These are phyloP conservation scores for Apiospora rasikravindrae DNA, from an alignment of 2,329 filamentous ascomycete genomes.

Conservation along the genomic window DNA sequence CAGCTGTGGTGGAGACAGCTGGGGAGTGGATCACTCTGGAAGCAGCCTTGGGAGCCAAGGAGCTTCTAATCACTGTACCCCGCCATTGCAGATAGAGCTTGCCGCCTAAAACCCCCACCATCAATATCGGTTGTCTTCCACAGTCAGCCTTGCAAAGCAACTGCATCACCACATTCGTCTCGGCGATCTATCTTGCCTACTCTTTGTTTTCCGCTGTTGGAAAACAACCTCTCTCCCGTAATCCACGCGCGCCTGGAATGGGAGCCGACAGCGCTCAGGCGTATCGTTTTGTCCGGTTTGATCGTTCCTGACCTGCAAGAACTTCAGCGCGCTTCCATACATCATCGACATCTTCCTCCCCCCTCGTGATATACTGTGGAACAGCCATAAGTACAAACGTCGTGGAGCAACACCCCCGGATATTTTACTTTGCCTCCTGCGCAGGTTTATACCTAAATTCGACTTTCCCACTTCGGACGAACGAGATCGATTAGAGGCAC, in stretches of 20 bases:
- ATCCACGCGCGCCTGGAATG: neutral
- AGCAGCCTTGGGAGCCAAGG: neutral
- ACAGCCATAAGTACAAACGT: neutral
- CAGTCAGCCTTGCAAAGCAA: neutral
- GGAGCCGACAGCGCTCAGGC: slow-evolving; percentile 15
- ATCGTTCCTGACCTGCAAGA: slow-evolving; percentile 4
- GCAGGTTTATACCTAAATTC: neutral
- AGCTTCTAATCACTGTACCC: neutral
- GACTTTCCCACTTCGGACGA: neutral
- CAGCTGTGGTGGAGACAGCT: neutral
- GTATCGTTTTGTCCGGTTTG: neutral
- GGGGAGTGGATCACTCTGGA: neutral
- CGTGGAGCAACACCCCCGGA: neutral
- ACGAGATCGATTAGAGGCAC: neutral
- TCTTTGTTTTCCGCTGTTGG: neutral
- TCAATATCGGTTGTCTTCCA: neutral
- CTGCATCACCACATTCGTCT: slow-evolving; percentile 1
- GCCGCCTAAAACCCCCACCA: slow-evolving; percentile 15
- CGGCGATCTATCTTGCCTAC: neutral
- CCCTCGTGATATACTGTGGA: neutral
- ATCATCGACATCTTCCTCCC: neutral
- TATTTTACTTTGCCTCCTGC: neutral
- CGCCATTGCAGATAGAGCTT: neutral
- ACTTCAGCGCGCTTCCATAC: neutral
- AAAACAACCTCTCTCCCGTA: neutral